Conservation (phyloP, 208 protist species). For the Leishmania martiniquensis region DNA sequence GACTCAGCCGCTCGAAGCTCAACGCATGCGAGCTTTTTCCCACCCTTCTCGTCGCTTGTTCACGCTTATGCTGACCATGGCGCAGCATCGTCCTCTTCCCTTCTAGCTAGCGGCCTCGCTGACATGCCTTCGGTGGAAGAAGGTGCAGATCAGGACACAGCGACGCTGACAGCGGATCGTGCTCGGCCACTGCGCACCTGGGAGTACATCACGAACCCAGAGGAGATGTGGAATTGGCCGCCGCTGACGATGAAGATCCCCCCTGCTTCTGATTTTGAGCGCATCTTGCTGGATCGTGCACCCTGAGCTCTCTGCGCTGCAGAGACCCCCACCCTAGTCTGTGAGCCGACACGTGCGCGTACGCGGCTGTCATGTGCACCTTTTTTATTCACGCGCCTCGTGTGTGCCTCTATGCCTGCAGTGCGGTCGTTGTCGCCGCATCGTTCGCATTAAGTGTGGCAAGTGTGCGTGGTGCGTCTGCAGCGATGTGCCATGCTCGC, state of each 20-base stretch:
- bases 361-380: neutral
- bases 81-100: neutral
- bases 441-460: neutral
- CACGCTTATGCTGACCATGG: slow-evolving; percentile 10
- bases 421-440: neutral
- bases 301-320: neutral
- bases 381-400: neutral
- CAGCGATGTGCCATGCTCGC: neutral
- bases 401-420: neutral
- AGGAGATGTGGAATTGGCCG: slow-evolving; percentile 63
- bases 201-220: slow-evolving; percentile 45
- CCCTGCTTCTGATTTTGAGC: slow-evolving; percentile 74
- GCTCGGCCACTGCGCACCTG: slow-evolving; percentile 22
- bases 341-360: neutral
- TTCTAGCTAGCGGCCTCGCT: neutral
- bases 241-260: slow-evolving; percentile 61
- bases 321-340: neutral
- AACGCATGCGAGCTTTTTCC: slow-evolving; percentile 23
- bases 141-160: neutral
- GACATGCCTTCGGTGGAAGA: neutral
- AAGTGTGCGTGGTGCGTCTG: neutral
- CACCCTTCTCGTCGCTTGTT: slow-evolving; percentile 26
- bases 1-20: neutral
- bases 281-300: slow-evolving; percentile 48
- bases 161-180: neutral